Evolutionary conservation across 2,329 filamentous ascomycete species (phyloP).

Genomic region (Ophiostoma angusticollis): DNA sequence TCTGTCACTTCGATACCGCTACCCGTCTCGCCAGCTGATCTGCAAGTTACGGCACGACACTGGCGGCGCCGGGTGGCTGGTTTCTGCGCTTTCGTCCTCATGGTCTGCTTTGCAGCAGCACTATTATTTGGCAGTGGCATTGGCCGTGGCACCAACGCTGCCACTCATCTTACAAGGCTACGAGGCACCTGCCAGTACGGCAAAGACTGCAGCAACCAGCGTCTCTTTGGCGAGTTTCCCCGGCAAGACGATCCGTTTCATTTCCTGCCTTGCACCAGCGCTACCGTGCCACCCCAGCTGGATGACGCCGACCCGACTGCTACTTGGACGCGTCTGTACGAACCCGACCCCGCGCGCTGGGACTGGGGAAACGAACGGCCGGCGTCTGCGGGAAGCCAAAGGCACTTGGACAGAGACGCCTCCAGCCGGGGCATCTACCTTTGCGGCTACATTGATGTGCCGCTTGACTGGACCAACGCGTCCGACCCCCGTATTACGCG

Average conservation of each 20-base stretch:
- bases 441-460: constrained; percentile 35
- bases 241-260: constrained; percentile 30
- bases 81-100: neutral
- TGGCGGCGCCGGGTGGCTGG: neutral
- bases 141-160: no score
- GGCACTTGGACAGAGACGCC: no score
- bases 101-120: neutral
- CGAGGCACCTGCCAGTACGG: no score
- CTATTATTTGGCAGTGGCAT: no score
- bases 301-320: constrained; percentile 24
- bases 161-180: neutral
- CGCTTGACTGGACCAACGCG: constrained; percentile 33
- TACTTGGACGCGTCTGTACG: constrained; percentile 30
- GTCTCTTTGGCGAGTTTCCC: constrained; percentile 26
- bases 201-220: neutral
- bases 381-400: no score
- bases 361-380: constrained; percentile 35
- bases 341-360: constrained; percentile 32
- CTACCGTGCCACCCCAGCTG: constrained; percentile 27
- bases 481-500: constrained; percentile 31
- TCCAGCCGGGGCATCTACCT: constrained; percentile 31
- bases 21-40: no score
- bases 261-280: constrained; percentile 33
- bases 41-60: no score
- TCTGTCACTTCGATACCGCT: no score